Evolutionary conservation across 345 rosid genomes (phyloP).

Genomic region (Salix purpurea): DNA sequence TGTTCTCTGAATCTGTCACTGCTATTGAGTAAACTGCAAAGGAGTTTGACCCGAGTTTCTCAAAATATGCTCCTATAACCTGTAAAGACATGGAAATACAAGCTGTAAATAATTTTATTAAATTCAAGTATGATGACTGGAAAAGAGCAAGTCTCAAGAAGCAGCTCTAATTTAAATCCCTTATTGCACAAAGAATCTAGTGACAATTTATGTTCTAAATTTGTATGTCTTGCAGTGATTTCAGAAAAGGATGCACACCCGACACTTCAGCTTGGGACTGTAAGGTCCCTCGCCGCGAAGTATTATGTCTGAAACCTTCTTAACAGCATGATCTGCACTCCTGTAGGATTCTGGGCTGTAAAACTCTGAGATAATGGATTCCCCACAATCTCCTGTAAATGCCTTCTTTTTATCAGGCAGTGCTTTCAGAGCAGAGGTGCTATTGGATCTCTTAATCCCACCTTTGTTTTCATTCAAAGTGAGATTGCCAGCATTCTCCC

Average conservation of each 20-base stretch:
- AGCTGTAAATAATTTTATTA: constrained; percentile 5
- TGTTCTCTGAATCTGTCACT: constrained; percentile 73
- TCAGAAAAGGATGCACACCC: constrained; percentile 43
- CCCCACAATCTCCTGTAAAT: constrained; percentile 49
- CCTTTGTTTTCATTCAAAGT: constrained; percentile 48
- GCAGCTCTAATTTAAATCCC: constrained; percentile 12
- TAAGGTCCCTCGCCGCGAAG: constrained; percentile 45
- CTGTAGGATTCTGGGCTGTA: constrained; percentile 52
- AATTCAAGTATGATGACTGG: background rate
- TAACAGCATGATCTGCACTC: constrained; percentile 29
- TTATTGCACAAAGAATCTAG: constrained; percentile 9
- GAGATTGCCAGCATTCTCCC: constrained; percentile 20
- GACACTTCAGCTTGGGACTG: constrained; percentile 60
- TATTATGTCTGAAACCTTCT: constrained; percentile 34
- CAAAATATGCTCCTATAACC: constrained; percentile 96
- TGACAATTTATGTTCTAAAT: constrained; percentile 1
- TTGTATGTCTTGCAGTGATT: constrained; percentile 14
- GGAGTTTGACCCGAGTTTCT: constrained; percentile 84
- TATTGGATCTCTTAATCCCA: constrained; percentile 76
- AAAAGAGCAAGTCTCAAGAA: constrained; percentile 17
- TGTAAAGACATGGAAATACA: constrained; percentile 31
- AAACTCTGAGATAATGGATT: constrained; percentile 68
- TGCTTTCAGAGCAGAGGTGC: constrained; percentile 63
- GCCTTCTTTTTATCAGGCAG: constrained; percentile 45
- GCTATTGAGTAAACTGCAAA: constrained; percentile 99